Evolutionary conservation across 192 early-diverging fungal species (phyloP), one percentile per base, ranked within the genome.

Genomic region (Coemansia biformis): DNA sequence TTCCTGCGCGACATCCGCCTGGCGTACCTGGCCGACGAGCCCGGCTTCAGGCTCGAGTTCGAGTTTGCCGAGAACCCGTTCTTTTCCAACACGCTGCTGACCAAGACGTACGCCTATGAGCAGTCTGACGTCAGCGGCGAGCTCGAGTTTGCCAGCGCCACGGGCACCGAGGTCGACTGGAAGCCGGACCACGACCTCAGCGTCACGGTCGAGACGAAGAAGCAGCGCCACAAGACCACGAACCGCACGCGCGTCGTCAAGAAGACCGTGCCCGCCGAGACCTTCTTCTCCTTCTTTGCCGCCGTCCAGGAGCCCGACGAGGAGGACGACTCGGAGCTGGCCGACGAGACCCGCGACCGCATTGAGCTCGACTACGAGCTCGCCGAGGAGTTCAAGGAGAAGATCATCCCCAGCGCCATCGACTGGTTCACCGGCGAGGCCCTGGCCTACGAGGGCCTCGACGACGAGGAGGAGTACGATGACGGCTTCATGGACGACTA

Each of bases 351-450:
- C 44, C 91, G 92, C 53, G 82, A 85, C 39, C 86, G 80, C 54
- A 76, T 99, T 34, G 92, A 98, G 78, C 63, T 74, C 29, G 96
- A 99, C 73, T 99, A 98, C 71, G 89, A 95, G 75, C 74, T 93
- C 63, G 96, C 94, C 24, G 95, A 99, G 71, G 86, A 95, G 66
- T 84, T 99, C 78, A 99, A 99, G 84, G 93, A 97, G 48, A 94
- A 90, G 78, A 76, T 99, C 51, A 84, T 99, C 37, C 93, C 96
- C 46, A 83, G 81, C 62, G 96, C 96, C 41, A 69, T 98, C 49
- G 92, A 98, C 77, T 99, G 91, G 88, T 99, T 98, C 79, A 98
- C 96, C 16, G 96, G 96, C 63, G 87, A 90, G 68, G 96, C 96
- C 35, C 78, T 98, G 32, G 82, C 86, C 50, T 90, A 87, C 71